Base-by-base conservation (phyloP, 306 rosid genomes). In the Arachis hypogaea region DNA sequence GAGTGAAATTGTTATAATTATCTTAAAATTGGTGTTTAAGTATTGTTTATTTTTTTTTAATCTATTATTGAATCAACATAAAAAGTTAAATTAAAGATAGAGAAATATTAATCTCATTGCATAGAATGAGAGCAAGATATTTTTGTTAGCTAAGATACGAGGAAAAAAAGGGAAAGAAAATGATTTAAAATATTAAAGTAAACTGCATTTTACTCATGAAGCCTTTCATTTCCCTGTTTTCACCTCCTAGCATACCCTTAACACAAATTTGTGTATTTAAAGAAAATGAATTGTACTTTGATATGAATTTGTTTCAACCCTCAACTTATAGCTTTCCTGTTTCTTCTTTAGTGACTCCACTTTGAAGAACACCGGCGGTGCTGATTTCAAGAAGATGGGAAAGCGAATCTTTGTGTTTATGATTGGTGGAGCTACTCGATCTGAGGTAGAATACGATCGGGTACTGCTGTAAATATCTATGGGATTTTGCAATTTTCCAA, bases 361-460 rank as follows among this genome's bases (percentile, higher is more conserved):
- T 36, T 83, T 91, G 89, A 91, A 73, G 87, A 67, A 61, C 67
- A 30, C 78, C 11, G 8, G 71, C 11, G 8, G 71, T 78, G 12
- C 80, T 68, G 94, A 91, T 84, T 79, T 78, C 78, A 91, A 89
- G 87, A 91, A 83, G 84, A 77, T 94, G 93, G 97, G 98, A 59
- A 85, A 62, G 68, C 90, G 98, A 33, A 77, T 94, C 74, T 91
- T 91, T 83, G 82, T 94, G 47, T 94, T 91, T 79, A 75, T 94
- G 52, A 63, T 94, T 61, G 98, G 98, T 0, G 98, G 98, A 30
- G 98, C 98, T 52, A 94, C 97, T 63, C 89, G 98, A 75, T 94
- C 98, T 0, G 98, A 94, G 92, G 98, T 91, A 83, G 71, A 65
- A 63, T 56, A 66, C 69, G 69, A 80, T 76, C 66, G 72, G 18